A percentile compares a stretch with the other conserved stretches of the same genome.
Conservation (phyloP, 2,329 filamentous ascomycete species). For the Microthyrium microscopicum region DNA sequence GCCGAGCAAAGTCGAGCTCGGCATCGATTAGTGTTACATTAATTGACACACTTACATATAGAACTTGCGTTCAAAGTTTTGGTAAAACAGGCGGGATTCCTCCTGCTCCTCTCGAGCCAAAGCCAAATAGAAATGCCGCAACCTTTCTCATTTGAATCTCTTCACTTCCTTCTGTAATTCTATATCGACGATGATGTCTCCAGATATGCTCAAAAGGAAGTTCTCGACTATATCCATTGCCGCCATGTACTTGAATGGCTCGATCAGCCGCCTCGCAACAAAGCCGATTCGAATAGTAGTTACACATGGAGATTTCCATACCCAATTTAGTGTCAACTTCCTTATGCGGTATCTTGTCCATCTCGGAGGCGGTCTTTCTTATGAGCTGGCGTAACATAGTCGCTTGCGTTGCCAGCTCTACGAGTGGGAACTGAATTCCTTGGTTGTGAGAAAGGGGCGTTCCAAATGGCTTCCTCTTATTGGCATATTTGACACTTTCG, state of each 20-base stretch:
- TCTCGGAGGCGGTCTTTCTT: conserved; percentile 42
- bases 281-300: conserved; percentile 46
- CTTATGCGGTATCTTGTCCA: conserved; percentile 38
- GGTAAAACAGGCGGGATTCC: too few species aligned
- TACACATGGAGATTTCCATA: conserved; percentile 49
- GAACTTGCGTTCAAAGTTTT: neutral
- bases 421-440: conserved; percentile 46
- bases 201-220: conserved; percentile 49
- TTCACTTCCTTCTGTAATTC: conserved; percentile 48
- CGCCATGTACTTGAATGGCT: conserved; percentile 46
- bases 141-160: conserved; percentile 53
- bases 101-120: too few species aligned
- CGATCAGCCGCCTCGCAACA: conserved; percentile 44
- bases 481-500: conserved; percentile 39
- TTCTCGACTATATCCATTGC: conserved; percentile 41
- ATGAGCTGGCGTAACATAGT: conserved; percentile 46
- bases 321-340: conserved; percentile 42
- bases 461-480: conserved; percentile 37
- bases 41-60: neutral
- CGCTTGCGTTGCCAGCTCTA: conserved; percentile 43
- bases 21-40: neutral
- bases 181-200: conserved; percentile 44
- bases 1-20: neutral
- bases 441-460: conserved; percentile 42
- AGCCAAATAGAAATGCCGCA: conserved; percentile 41